These are phyloP conservation scores for Tuber borchii DNA, from an alignment of 495 filamentous ascomycete species.

Conservation along the genomic window DNA sequence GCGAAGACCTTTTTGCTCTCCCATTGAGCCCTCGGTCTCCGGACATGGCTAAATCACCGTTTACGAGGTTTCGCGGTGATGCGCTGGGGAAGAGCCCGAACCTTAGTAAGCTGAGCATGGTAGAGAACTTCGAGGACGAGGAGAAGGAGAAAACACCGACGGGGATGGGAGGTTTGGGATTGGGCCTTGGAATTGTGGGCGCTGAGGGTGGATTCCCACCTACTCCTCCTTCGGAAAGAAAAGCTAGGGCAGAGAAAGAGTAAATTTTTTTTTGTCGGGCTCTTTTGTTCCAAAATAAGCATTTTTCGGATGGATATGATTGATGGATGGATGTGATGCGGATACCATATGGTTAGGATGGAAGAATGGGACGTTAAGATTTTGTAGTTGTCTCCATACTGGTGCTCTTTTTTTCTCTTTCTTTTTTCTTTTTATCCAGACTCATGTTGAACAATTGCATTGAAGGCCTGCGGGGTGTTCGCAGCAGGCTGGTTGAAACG, in stretches of 20 bases:
- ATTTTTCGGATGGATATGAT: slow-evolving; percentile 1
- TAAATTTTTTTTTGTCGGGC: not conserved
- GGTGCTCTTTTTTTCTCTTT: not conserved
- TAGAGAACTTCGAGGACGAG: not conserved
- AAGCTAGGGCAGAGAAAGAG: not conserved
- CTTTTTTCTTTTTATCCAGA: not conserved
- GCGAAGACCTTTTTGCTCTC: slow-evolving; percentile 40
- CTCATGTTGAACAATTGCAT: not conserved
- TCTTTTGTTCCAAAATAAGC: not conserved
- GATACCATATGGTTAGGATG: not conserved
- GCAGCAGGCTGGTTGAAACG: not conserved
- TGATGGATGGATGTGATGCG: not conserved
- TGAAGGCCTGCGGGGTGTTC: not conserved
- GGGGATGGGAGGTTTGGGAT: slow-evolving; percentile 2
- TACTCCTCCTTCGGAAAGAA: not conserved
- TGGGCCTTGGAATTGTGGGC: not conserved
- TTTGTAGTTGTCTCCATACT: not conserved
- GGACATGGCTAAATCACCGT: slow-evolving; percentile 38
- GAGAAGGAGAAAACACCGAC: slow-evolving; percentile 1
- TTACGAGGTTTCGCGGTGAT: slow-evolving; percentile 39
- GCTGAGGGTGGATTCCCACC: not conserved
- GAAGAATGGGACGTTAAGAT: not conserved
- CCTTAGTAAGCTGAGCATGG: not conserved
- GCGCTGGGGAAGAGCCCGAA: slow-evolving; percentile 11
- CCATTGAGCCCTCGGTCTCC: slow-evolving; percentile 37